Conservation (phyloP, 345 rosid species). For the Iberis pinnata region DNA sequence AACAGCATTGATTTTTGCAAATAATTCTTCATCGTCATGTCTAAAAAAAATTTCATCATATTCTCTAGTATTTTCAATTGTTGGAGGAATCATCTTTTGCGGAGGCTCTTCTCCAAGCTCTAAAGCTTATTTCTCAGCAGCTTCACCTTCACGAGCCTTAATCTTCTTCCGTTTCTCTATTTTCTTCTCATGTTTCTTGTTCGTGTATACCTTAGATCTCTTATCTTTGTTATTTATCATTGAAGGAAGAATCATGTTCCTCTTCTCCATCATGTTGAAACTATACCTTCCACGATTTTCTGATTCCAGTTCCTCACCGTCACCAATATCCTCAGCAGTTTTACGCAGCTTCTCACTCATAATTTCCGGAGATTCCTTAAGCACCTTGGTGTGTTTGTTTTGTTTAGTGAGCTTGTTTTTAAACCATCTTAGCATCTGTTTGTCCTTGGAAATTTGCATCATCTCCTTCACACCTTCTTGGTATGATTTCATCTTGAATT, state of each 20-base stretch:
- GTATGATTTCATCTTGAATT: too few species aligned
- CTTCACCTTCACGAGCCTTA: slow-evolving; percentile 70
- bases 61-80: slow-evolving; percentile 93
- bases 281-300: slow-evolving; percentile 11
- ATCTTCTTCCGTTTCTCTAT: slow-evolving; percentile 78
- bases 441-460: slow-evolving; percentile 66
- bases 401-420: slow-evolving; percentile 44
- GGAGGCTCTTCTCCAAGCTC: slow-evolving; percentile 97
- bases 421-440: slow-evolving; percentile 55
- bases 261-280: slow-evolving; percentile 25
- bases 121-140: slow-evolving; percentile 64
- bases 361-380: too few species aligned
- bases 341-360: too few species aligned
- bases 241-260: too few species aligned
- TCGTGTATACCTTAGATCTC: slow-evolving; percentile 69
- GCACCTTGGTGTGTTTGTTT: slow-evolving; percentile 36
- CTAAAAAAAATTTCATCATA: slow-evolving; percentile 76
- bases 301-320: slow-evolving; percentile 25
- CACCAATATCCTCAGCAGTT: too few species aligned
- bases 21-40: slow-evolving; percentile 88
- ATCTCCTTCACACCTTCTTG: slow-evolving; percentile 48
- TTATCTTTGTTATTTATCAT: slow-evolving; percentile 76
- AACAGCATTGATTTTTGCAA: slow-evolving; percentile 79
- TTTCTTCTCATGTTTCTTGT: slow-evolving; percentile 76
- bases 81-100: slow-evolving; percentile 56